A percentile compares a stretch with the other conserved stretches of the same genome.
Conservation (phyloP, 345 rosid genomes). For the Populus davidiana region DNA sequence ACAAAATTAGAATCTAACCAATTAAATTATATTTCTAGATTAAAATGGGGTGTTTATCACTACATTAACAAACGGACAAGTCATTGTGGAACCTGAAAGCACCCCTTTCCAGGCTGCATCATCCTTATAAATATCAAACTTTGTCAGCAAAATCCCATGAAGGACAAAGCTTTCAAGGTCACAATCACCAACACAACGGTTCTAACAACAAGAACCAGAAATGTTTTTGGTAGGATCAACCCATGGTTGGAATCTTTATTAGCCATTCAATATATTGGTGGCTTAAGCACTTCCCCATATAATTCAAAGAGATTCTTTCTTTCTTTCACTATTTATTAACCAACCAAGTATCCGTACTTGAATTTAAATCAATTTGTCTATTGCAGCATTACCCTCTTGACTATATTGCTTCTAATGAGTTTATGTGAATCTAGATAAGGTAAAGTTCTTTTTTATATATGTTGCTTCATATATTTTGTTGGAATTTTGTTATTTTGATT, state of each 20-base stretch:
- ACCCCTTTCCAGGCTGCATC: too few relatives aligned
- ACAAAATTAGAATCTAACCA: too few relatives aligned
- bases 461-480: neutral
- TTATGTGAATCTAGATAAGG: constrained; percentile 3
- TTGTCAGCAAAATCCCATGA: neutral
- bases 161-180: constrained; percentile 15
- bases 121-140: neutral
- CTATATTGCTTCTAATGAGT: neutral
- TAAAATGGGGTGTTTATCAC: too few relatives aligned
- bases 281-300: constrained; percentile 26
- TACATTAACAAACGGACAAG: too few relatives aligned
- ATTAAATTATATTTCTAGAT: too few relatives aligned
- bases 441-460: neutral
- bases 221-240: neutral
- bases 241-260: constrained; percentile 27
- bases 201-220: neutral
- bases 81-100: too few relatives aligned
- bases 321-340: constrained; percentile 5
- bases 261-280: constrained; percentile 63
- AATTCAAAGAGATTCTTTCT: constrained; percentile 20
- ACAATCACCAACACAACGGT: neutral
- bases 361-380: neutral
- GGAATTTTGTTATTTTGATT: neutral
- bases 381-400: neutral
- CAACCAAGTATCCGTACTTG: neutral